These are phyloP conservation scores for Aspergillus candidus DNA, from an alignment of 2,329 filamentous ascomycete genomes.

Conservation along the genomic window DNA sequence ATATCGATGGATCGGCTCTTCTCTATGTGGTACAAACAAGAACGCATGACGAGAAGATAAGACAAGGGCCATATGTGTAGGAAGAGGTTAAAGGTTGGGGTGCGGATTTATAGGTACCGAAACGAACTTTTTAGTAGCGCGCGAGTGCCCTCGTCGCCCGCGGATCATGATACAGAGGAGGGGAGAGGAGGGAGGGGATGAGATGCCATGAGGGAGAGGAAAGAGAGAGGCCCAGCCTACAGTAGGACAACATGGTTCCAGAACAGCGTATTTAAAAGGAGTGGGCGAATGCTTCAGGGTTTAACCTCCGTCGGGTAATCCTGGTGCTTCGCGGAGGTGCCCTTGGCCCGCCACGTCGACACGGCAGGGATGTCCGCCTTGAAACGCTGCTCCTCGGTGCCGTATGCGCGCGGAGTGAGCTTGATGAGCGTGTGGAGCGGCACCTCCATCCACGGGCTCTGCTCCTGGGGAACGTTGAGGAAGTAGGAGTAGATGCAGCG, in stretches of 20 bases:
- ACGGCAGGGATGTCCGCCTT: constrained; percentile 92
- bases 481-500: constrained; percentile 98
- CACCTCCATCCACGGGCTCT: constrained; percentile 97
- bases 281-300: constrained; percentile 1
- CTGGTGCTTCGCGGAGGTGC: constrained; percentile 84
- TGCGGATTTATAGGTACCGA: no score
- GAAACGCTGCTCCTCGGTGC: constrained; percentile 81
- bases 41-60: no score
- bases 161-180: no score
- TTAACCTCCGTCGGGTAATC: constrained; percentile 24
- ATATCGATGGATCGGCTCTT: no score
- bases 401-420: constrained; percentile 88
- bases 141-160: background rate
- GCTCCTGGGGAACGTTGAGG: constrained; percentile 90
- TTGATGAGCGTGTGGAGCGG: constrained; percentile 95
- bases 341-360: constrained; percentile 92
- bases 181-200: no score
- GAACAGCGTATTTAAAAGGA: background rate
- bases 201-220: background rate
- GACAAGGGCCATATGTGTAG: no score
- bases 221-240: constrained; percentile 10
- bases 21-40: no score
- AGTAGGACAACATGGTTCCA: background rate
- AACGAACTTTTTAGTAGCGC: no score
- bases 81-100: no score